Percentiles rank a stretch among this genome's conserved stretches.
phyloP scores from a whole-genome alignment of 305 asterid genomes.

The Petunia hybrid region DNA sequence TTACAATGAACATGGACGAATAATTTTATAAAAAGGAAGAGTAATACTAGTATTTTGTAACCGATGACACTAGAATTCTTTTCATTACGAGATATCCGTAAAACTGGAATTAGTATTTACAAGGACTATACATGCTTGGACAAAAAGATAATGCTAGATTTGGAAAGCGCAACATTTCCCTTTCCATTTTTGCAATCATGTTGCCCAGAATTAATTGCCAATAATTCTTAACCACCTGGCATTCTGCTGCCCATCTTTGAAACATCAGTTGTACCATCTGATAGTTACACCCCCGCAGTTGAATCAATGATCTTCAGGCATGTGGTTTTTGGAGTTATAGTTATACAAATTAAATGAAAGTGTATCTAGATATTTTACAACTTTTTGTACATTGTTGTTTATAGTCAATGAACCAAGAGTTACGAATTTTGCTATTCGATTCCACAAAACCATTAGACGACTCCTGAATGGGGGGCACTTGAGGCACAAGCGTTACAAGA shows the following conservation, averaged over 20 bases:
- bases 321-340: no score
- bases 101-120: no score
- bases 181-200: neutral
- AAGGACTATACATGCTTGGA: neutral
- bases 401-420: no score
- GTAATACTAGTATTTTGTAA: conserved; percentile 15
- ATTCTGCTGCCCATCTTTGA: neutral
- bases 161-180: neutral
- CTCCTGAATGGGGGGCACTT: no score
- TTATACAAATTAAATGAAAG: neutral
- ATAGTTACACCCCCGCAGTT: conserved; percentile 8
- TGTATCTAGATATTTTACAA: no score
- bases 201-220: no score
- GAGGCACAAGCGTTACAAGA: no score
- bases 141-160: neutral
- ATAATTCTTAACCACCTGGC: neutral
- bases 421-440: no score
- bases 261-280: conserved; percentile 4
- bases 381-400: no score
- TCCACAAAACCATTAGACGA: no score
- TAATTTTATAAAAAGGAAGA: neutral
- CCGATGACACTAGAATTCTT: neutral
- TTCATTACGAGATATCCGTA: no score
- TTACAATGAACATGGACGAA: conserved; percentile 16
- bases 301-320: neutral